A percentile compares a stretch with the other conserved stretches of the same genome.
These are phyloP conservation scores for Camellia granthamiana DNA, from an alignment of 148 eudicot genomes.

Conservation along the genomic window DNA sequence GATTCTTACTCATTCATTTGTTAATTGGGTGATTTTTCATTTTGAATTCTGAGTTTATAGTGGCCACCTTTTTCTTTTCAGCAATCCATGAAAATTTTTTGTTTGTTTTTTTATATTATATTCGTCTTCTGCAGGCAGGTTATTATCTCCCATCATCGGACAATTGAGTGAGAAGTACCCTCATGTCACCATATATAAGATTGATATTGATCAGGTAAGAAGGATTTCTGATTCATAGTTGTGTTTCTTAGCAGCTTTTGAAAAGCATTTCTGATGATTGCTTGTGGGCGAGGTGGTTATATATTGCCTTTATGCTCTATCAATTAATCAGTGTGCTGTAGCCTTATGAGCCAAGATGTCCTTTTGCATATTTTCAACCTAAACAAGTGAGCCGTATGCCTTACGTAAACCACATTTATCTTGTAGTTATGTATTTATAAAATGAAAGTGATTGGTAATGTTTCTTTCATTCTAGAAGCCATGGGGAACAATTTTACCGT, in stretches of 20 bases:
- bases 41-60: neutral
- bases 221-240: neutral
- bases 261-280: neutral
- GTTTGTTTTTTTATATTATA: constrained; percentile 10
- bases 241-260: neutral
- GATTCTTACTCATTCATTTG: constrained; percentile 21
- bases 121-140: constrained; percentile 39
- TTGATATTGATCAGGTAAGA: constrained; percentile 83
- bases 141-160: constrained; percentile 45
- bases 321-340: neutral
- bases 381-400: neutral
- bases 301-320: neutral
- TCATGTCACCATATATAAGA: constrained; percentile 74
- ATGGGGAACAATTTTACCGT: too few relatives aligned
- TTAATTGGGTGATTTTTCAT: neutral
- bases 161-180: constrained; percentile 60
- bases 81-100: neutral
- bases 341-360: neutral
- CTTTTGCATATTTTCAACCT: neutral
- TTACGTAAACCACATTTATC: neutral
- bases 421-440: neutral
- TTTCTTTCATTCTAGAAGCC: neutral
- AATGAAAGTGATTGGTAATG: neutral
- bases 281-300: neutral
- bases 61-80: constrained; percentile 1